Evolutionary conservation across 805 yeast species (phyloP).

Genomic region (Candida endomychidarum): DNA sequence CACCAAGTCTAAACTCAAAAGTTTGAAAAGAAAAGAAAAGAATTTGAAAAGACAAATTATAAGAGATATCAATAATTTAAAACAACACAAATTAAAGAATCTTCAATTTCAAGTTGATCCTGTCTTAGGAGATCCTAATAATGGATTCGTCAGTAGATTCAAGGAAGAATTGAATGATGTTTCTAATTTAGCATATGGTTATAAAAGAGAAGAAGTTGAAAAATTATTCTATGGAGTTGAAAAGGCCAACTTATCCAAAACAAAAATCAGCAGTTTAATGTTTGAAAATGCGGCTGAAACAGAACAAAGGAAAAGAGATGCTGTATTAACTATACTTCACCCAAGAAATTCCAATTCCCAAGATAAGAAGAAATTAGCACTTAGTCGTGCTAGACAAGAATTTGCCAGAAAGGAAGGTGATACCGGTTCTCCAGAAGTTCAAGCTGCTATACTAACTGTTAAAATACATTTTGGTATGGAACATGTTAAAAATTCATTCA

Average conservation of each 20-base stretch:
- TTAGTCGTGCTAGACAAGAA: conserved; percentile 68
- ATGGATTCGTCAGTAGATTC: conserved; percentile 68
- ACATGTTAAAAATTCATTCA: conserved; percentile 64
- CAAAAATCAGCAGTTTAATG: conserved; percentile 29
- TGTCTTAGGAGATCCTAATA: conserved; percentile 69
- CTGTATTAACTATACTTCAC: conserved; percentile 67
- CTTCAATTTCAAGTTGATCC: conserved; percentile 62
- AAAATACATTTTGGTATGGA: conserved; percentile 74
- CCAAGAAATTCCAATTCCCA: conserved; percentile 66
- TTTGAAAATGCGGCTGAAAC: conserved; percentile 26
- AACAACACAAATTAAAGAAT: conserved; percentile 35
- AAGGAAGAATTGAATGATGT: conserved; percentile 60
- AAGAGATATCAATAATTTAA: conserved; percentile 40
- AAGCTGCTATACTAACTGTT: conserved; percentile 87
- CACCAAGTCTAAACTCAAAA: conserved; percentile 30
- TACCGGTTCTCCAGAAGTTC: conserved; percentile 94
- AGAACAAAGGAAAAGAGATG: conserved; percentile 62
- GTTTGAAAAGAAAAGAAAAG: conserved; percentile 38
- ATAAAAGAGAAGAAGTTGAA: conserved; percentile 64
- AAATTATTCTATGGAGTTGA: conserved; percentile 77
- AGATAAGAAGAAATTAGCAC: conserved; percentile 59
- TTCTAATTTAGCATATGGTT: conserved; percentile 59
- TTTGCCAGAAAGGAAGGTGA: conserved; percentile 85
- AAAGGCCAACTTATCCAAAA: conserved; percentile 49
- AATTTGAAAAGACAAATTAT: conserved; percentile 42